Base-by-base conservation (phyloP, 805 yeast genomes). In the Metschnikowia santaceciliae region DNA sequence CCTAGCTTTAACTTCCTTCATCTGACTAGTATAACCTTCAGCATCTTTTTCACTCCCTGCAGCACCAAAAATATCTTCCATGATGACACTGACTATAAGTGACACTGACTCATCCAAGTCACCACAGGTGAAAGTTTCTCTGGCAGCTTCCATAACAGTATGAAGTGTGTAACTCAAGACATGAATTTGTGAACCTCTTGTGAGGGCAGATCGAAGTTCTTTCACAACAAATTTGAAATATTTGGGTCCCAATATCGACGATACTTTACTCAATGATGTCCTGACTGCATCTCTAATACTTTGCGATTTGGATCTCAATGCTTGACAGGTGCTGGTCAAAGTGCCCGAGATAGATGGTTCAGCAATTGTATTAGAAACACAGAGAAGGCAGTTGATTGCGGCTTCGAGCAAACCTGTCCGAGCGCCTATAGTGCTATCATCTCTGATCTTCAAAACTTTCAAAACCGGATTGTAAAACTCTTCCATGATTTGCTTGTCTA, bases 1-100 rank as follows among this genome's bases (percentile, higher is more conserved):
- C 62, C 88, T 89, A 56, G 82, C 84, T 64, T 90, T 91, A 34
- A 94, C 92, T 72, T 92, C 99, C 60, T 86, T 88, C 83, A 90
- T 88, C 54, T 84, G 83, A 32, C 88, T 84, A 47, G 80, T 80
- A 62, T 94, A 92, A 17, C 90, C 96, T 54, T 90, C 97, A 4
- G 94, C 91, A 56, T 94, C 98, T 64, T 94, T 92, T 62, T 94
- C 98, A 62, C 86, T 86, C 34, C 96, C 96, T 3, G 96, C 88
- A 8, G 85, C 79, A 22, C 99, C 99, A 67, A 94, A 91, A 3
- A 83, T 79, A 62, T 92, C 97, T 62, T 90, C 96, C 96, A 92
- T 92, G 20, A 91, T 76, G 14, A 90, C 74, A 20, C 81, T 83
- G 57, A 85, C 83, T 11, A 91, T 69, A 49, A 85, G 59, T 2